Evolutionary conservation across 164 flowering plant genomes (phyloP), one percentile per base, ranked within the genome.

Genomic region (Stephania yunnanensis): DNA sequence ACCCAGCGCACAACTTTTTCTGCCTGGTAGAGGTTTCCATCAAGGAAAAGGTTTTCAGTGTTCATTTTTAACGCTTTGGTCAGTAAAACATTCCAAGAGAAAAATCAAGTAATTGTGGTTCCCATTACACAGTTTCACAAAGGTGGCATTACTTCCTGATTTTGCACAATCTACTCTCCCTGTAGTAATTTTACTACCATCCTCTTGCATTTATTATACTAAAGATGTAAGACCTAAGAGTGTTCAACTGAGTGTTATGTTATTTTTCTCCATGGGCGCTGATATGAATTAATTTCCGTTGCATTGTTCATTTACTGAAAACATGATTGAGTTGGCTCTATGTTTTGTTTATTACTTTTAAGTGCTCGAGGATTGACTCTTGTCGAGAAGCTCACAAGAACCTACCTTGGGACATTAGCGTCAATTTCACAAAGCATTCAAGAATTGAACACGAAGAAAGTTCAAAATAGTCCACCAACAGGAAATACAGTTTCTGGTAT

Each of bases 341-440:
- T 45, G 15, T 8, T 19, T 1, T 20, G 1, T 25, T 72, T 72
- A 2, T 17, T 12, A 30, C 19, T 73, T 9, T 82, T 80, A 81
- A 84, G 86, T 19, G 64, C 86, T 44, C 84, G 80, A 73, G 76
- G 76, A 71, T 46, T 80, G 71, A 48, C 74, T 48, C 63, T 10
- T 36, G 75, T 84, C 55, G 76, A 81, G 75, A 69, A 78, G 77
- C 78, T 81, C 61, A 84, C 86, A 46, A 58, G 64, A n/a, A 15
- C 64, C 1, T 58, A 58, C 64, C 64, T 58, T n/a, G 20, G 64
- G 64, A 58, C 5, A 58, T 58, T 22, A 19, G 64, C 64, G 5
- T 58, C 20, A 19, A 58, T 58, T 5, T 58, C 64, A 58, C 64
- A 58, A 58, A 58, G 64, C 64, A 58, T 58, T 15, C 64, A 58